Conservation (phyloP, 1,284 basidiomycete species). For the Ganoderma multipileum region DNA sequence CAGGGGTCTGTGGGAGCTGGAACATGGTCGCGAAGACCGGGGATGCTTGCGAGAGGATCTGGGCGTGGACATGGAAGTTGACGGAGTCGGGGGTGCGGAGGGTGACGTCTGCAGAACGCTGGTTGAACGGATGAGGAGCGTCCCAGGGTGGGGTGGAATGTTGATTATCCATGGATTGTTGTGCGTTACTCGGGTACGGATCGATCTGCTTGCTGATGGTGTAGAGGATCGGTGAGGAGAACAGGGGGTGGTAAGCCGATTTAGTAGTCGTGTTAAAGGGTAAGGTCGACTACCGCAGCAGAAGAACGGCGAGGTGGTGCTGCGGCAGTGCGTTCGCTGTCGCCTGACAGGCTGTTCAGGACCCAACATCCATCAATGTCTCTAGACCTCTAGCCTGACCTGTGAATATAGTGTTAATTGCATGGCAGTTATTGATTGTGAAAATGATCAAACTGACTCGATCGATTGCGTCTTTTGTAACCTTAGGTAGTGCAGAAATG, state of each 20-base stretch:
- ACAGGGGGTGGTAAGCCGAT: neutral
- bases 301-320: neutral
- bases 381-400: no score
- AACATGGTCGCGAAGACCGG: conserved; percentile 31
- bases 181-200: neutral
- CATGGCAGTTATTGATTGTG: neutral
- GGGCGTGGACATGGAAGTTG: conserved; percentile 23
- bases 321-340: neutral
- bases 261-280: neutral
- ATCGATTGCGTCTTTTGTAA: neutral
- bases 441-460: neutral
- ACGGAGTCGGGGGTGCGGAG: conserved; percentile 18
- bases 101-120: conserved; percentile 25
- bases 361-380: no score
- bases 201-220: neutral
- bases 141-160: neutral
- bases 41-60: conserved; percentile 39
- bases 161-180: neutral
- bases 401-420: neutral
- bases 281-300: neutral
- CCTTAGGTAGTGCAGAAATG: neutral
- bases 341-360: no score
- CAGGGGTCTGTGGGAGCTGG: conserved; percentile 20
- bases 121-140: conserved; percentile 15
- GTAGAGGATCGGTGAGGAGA: neutral